phyloP scores from a whole-genome alignment of 352 stramenopile species.

The Phytopythium aichiense region DNA sequence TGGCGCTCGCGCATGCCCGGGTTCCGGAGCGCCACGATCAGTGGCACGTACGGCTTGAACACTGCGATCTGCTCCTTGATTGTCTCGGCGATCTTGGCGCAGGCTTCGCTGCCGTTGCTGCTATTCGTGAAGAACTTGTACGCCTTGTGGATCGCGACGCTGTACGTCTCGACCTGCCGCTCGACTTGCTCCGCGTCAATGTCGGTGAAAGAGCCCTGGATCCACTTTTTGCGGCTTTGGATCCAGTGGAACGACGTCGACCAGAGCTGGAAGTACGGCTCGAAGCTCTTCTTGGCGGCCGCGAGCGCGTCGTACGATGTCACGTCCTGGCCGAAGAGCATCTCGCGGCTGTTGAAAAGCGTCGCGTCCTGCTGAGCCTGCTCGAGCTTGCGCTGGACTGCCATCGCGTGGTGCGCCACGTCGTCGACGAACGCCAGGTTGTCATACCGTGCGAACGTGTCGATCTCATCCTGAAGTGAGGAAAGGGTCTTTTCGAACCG shows the following conservation, averaged over 20 bases:
- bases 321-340: conserved; percentile 86
- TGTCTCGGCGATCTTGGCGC: conserved; percentile 85
- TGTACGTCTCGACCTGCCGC: conserved; percentile 83
- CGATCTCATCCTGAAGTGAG: conserved; percentile 83
- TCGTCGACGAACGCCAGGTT: conserved; percentile 88
- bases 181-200: conserved; percentile 93
- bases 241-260: conserved; percentile 90
- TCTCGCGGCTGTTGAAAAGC: conserved; percentile 92
- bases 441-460: conserved; percentile 85
- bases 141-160: conserved; percentile 86
- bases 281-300: conserved; percentile 91
- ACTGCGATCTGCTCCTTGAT: conserved; percentile 92
- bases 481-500: conserved; percentile 87
- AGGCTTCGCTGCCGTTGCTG: conserved; percentile 68
- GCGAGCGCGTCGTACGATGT: conserved; percentile 87
- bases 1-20: conserved; percentile 93
- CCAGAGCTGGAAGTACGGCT: conserved; percentile 94
- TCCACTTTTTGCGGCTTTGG: conserved; percentile 90
- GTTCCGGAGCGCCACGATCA: conserved; percentile 90
- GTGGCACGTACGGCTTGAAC: conserved; percentile 92
- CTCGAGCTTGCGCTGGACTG: conserved; percentile 86
- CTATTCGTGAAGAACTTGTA: conserved; percentile 91
- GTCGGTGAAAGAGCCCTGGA: conserved; percentile 86
- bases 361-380: conserved; percentile 88
- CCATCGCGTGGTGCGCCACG: conserved; percentile 80